Evolutionary conservation across 176 grass and related monocot species (phyloP), one percentile per base, ranked within the genome.

Genomic region (Aechmea fasciata): DNA sequence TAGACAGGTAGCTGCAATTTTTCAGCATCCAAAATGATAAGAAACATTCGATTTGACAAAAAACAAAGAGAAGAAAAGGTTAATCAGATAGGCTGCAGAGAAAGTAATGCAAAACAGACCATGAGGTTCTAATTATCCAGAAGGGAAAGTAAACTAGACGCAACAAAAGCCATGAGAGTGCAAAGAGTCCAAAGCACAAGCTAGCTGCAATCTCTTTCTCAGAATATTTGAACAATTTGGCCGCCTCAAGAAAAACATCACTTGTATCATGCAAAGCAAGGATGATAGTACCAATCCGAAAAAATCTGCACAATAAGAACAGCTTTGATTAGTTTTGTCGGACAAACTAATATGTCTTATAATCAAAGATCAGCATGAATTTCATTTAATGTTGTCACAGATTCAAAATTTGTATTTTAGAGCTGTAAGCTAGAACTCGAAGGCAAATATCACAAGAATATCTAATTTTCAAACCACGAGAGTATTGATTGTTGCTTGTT

Each of bases 101-200:
- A 69, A 33, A 49, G 20, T 55, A 48, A 26, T n/a, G 25, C 2
- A 10, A 70, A 63, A 84, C 76, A 71, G 71, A 99, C 95, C 95
- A 93, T 75, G 95, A 99, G 23, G 84, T 79, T 77, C 79, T 99
- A 71, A 99, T 99, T 71, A 99, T 99, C 95, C 95, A 94, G 79
- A 99, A 94, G 52, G 95, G 95, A 63, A 99, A 99, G 87, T 99
- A 99, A 76, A 99, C 63, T 65, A 99, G 75, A 51, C 95, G 89
- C 69, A 94, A 64, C 14, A 90, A 29, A 26, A 99, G 80, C 95
- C 90, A 99, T 51, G 95, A 99, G 47, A 93, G 50, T 71, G 90
- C 90, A 75, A 99, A 99, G 64, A 94, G 84, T 62, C 95, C 95
- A 41, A 99, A 99, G 74, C 73, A 90, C 51, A 88, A 62, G 69